Evolutionary conservation across 2,329 filamentous ascomycete genomes (phyloP), one percentile per base, ranked within the genome.

Genomic region (Basipetospora chlamydospora): DNA sequence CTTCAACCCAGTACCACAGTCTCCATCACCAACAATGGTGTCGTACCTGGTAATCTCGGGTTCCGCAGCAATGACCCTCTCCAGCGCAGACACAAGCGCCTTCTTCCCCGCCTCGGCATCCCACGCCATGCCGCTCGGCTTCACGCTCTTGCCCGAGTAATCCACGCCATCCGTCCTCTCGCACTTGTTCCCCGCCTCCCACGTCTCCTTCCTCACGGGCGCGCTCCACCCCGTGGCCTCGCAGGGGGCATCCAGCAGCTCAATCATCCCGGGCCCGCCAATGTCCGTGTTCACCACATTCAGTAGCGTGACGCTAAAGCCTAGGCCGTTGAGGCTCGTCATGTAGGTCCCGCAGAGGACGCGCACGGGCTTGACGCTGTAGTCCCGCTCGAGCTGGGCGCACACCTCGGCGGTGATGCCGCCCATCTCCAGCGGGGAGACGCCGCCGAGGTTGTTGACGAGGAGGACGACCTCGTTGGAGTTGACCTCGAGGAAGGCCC

Each of bases 21-120:
- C 86, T 32, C 86, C 86, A 51, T 94, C 86, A 28, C 86, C 86
- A 17, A 93, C 84, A 10, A 90, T 73, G 0, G 84, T 92, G 50
- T 85, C 80, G 47, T 74, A 85, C 34, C 62, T 68, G 0, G 80
- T 85, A 35, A 85, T 66, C 35, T 82, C 76, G 2, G 79, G 75
- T 52, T 86, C 80, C 1, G 67, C 77, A 0, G 61, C 65, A 42
- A 84, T 68, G 11, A 86, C 60, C 25, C 62, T 64, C 33, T 79
- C 59, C 12, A 85, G 60, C 0, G 66, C 80, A 12, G 57, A 60
- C 15, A 56, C 64, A 28, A 86, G 59, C 5, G 65, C 64, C 18
- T 61, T 55, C 40, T 64, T 68, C 9, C 72, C 64, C 3, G 54
- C 45, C 12, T 46, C 48, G 10, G 64, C 56, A 42, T 84, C 70